These are phyloP conservation scores for Penicillium aurantiogriseum DNA, from an alignment of 2,329 filamentous ascomycete genomes.

Conservation along the genomic window DNA sequence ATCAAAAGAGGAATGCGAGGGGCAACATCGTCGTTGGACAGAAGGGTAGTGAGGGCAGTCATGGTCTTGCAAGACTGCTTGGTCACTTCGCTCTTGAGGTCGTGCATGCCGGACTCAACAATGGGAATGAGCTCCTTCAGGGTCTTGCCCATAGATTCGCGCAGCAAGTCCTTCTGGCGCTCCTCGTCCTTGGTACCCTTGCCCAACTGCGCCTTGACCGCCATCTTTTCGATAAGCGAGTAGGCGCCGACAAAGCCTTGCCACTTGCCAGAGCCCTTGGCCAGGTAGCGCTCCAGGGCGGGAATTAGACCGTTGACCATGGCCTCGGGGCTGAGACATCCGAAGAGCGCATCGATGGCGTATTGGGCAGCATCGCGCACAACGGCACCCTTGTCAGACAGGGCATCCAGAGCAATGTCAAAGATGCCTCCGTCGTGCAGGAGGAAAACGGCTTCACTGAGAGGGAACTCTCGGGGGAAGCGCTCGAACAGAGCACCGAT, in stretches of 20 bases:
- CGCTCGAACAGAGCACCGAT: conserved; percentile 91
- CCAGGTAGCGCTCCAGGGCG: conserved; percentile 69
- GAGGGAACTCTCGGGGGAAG: conserved; percentile 71
- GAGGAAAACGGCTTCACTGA: conserved; percentile 78
- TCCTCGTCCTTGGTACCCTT: conserved; percentile 83
- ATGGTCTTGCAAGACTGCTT: conserved; percentile 93
- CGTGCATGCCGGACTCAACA: conserved; percentile 92
- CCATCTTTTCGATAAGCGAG: conserved; percentile 85
- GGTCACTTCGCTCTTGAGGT: conserved; percentile 78
- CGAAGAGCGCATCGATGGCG: conserved; percentile 84
- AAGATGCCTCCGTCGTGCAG: conserved; percentile 76
- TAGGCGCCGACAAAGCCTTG: conserved; percentile 89
- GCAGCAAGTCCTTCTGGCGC: conserved; percentile 80
- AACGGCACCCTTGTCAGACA: conserved; percentile 85
- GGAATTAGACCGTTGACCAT: conserved; percentile 81
- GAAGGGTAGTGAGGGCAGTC: conserved; percentile 81
- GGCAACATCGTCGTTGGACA: conserved; percentile 95
- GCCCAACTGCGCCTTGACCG: conserved; percentile 86
- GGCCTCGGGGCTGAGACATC: conserved; percentile 74
- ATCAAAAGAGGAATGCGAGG: conserved; percentile 89
- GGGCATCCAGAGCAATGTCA: conserved; percentile 71
- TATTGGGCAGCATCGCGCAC: conserved; percentile 93
- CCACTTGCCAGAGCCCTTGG: conserved; percentile 89
- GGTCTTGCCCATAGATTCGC: conserved; percentile 78
- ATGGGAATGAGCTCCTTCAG: conserved; percentile 85